phyloP scores from a whole-genome alignment of 2,329 filamentous ascomycete species.

The Zymoseptoria crescenta region DNA sequence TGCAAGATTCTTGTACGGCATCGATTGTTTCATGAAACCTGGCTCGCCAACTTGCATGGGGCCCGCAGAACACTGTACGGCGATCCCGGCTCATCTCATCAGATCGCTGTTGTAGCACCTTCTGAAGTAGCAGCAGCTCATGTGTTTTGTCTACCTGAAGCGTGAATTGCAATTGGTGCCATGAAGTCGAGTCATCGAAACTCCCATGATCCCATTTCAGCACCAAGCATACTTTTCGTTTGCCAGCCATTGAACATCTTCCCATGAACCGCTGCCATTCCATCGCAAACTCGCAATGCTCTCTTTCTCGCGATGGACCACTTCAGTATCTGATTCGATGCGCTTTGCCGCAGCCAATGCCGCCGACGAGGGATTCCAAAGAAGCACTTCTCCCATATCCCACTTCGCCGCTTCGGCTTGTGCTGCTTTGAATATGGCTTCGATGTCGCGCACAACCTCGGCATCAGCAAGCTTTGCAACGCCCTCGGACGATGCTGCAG shows the following conservation, averaged over 20 bases:
- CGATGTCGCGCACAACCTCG: conserved; percentile 45
- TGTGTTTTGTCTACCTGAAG: background rate
- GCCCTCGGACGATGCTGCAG: conserved; percentile 18
- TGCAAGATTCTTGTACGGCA: background rate
- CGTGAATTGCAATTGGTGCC: too few relatives aligned
- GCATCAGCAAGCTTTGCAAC: conserved; percentile 12
- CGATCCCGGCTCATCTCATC: background rate
- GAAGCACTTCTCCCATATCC: conserved; percentile 60
- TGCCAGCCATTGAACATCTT: conserved; percentile 59
- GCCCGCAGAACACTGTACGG: background rate
- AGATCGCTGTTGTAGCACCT: background rate
- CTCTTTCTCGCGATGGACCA: conserved; percentile 53
- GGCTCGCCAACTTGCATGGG: background rate
- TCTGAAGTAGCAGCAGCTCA: background rate
- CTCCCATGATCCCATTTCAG: conserved; percentile 29
- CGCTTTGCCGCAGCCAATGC: conserved; percentile 35
- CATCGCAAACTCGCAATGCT: conserved; percentile 67
- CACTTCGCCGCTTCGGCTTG: conserved; percentile 63
- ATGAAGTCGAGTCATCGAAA: too few relatives aligned
- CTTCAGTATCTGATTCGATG: conserved; percentile 41
- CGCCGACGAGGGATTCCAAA: conserved; percentile 71
- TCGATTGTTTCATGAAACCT: background rate
- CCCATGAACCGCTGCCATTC: conserved; percentile 49
- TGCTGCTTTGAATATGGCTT: conserved; percentile 58
- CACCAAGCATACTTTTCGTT: conserved; percentile 78